Base-by-base conservation (phyloP, 345 rosid genomes). In the Populus euphratica region DNA sequence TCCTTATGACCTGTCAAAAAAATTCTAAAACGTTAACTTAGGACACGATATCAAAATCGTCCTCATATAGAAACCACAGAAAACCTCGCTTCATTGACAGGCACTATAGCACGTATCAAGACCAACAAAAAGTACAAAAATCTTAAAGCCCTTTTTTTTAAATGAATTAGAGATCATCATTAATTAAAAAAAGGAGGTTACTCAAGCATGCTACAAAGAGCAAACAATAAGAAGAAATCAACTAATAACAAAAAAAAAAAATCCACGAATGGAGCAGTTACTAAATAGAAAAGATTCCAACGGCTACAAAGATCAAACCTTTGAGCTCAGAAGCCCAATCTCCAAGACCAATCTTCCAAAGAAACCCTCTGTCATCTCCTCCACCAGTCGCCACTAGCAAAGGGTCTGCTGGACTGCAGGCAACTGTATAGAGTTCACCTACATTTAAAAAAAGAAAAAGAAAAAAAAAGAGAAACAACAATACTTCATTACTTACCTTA, bases 371-470 rank as follows among this genome's bases (percentile, higher is more conserved):
- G 68, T 96, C 96, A 82, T 96, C 99, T 73, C 92, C 90, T 73
- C 96, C 97, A 23, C 99, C 98, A 68, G 97, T 93, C 74, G 97
- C 99, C 81, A 93, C 99, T 73, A 90, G 84, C 17, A 81, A 81
- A 36, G 97, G 86, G 78, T 93, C 96, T 44, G 89, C 85, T 66
- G 98, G 94, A 54, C 93, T 91, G 83, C 97, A 92, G 25, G 92
- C 90, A 78, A 91, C 87, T 1, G 92, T 69, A 82, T 91, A 96
- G 59, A 93, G 80, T 85, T 93, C 98, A 83, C 89, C 99, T 93
- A 80, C 39, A 29, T 25, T 25, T 5, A 38, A 72, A 83, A 76
- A n/a, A 64, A 62, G 73, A 14, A 54, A 7, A 54, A 54, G 0
- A 75, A 14, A 54, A 7, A 54, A 54, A 1, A 54, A 33, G 2